Percentiles rank a stretch among this genome's conserved stretches.
These are phyloP conservation scores for Chytriomyces sp. DNA, from an alignment of 192 early-diverging fungal genomes.

Conservation along the genomic window DNA sequence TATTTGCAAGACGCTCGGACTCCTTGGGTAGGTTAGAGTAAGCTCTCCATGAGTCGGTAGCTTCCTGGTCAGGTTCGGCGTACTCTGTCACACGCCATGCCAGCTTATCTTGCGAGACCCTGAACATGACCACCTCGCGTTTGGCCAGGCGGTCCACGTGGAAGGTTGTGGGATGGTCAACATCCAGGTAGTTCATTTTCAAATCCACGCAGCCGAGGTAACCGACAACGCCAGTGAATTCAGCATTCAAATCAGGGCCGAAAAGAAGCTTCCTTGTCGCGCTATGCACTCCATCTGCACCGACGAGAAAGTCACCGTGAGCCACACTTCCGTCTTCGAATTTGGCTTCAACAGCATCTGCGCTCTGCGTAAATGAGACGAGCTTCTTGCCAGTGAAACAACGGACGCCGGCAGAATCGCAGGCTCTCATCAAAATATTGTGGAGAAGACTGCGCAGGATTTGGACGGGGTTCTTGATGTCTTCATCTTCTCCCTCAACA, in stretches of 20 bases:
- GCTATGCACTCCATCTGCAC: constrained; percentile 27
- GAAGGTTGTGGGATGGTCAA: not conserved
- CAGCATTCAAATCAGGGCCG: constrained; percentile 30
- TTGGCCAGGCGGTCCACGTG: constrained; percentile 3
- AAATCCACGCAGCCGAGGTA: constrained; percentile 3
- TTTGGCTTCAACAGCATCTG: not conserved
- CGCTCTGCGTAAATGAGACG: not conserved
- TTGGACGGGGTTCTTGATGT: not conserved
- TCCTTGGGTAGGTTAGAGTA: constrained; percentile 22
- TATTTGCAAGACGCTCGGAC: constrained; percentile 7
- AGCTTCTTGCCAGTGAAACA: not conserved
- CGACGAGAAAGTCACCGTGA: constrained; percentile 23
- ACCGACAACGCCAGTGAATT: constrained; percentile 17
- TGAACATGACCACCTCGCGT: not conserved
- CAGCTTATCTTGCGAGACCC: not conserved
- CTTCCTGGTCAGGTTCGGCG: not conserved
- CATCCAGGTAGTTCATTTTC: not conserved
- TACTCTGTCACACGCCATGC: not conserved
- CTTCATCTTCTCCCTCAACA: constrained; percentile 1
- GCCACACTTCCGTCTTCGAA: constrained; percentile 14
- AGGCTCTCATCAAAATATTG: not conserved
- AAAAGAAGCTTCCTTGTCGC: constrained; percentile 29
- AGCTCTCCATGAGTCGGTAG: not conserved
- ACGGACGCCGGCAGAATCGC: not conserved
- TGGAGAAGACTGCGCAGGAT: constrained; percentile 19